phyloP scores from a whole-genome alignment of 148 eudicot genomes.

The Amaranthus cruentus region DNA sequence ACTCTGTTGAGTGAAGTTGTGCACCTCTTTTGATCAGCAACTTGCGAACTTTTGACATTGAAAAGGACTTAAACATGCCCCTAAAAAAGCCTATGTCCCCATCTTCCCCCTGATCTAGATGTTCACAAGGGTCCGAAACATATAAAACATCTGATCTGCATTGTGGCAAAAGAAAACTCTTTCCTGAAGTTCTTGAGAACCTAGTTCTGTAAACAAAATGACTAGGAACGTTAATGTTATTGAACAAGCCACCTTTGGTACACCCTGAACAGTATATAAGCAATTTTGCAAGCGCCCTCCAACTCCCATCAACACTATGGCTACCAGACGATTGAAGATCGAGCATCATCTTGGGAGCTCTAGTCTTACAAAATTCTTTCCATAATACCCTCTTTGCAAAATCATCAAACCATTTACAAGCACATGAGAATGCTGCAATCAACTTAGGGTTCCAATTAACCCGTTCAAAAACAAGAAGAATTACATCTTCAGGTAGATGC shows the following conservation, averaged over 20 bases:
- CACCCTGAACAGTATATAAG: conserved; percentile 87
- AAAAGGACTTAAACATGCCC: conserved; percentile 84
- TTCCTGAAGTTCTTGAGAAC: conserved; percentile 89
- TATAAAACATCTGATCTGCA: conserved; percentile 87
- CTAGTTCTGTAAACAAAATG: conserved; percentile 83
- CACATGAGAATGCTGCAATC: conserved; percentile 78
- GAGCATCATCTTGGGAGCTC: conserved; percentile 95
- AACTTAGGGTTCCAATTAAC: conserved; percentile 90
- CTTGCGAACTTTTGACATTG: conserved; percentile 71
- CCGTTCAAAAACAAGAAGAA: conserved; percentile 68
- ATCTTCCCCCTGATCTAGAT: conserved; percentile 90
- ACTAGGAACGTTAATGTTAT: conserved; percentile 58
- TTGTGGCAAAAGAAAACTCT: conserved; percentile 83
- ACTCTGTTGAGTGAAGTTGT: conserved; percentile 61
- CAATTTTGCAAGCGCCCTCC: conserved; percentile 96
- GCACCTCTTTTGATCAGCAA: conserved; percentile 66
- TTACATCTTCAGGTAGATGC: conserved; percentile 71
- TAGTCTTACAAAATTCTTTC: conserved; percentile 83
- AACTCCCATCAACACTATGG: conserved; percentile 87
- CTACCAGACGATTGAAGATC: conserved; percentile 80
- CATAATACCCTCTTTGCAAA: conserved; percentile 87
- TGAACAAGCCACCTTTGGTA: conserved; percentile 62
- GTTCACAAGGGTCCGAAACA: conserved; percentile 97
- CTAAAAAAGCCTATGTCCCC: conserved; percentile 88
- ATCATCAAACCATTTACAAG: conserved; percentile 97